Conservation (phyloP, 768 basidiomycete genomes). For the Termitomyces sp. region DNA sequence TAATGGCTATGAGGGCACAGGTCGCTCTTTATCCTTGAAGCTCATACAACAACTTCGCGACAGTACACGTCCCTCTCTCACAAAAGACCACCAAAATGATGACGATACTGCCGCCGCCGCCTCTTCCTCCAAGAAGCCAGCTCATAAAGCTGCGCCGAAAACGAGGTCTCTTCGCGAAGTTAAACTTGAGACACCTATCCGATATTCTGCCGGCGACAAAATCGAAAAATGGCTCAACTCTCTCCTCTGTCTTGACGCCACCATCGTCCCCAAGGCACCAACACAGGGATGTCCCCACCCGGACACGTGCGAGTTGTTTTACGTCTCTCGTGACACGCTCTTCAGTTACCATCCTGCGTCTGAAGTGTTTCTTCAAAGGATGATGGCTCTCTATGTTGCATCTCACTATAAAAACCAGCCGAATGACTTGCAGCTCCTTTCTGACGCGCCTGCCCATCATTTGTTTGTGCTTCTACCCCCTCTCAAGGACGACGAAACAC, state of each 20-base stretch:
- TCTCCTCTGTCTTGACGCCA: conserved; percentile 87
- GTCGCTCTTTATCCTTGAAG: conserved; percentile 96
- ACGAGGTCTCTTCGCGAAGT: conserved; percentile 84
- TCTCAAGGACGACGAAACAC: conserved; percentile 82
- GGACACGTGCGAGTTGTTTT: conserved; percentile 89
- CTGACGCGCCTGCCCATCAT: conserved; percentile 95
- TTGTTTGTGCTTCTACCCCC: conserved; percentile 95
- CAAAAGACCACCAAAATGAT: conserved; percentile 48
- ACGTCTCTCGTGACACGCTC: conserved; percentile 91
- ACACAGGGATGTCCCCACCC: conserved; percentile 89
- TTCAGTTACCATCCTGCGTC: conserved; percentile 97
- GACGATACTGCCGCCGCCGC: conserved; percentile 22
- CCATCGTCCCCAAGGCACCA: conserved; percentile 40
- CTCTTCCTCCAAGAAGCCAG: conserved; percentile 48
- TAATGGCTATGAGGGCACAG: conserved; percentile 99
- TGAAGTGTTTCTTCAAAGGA: conserved; percentile 95
- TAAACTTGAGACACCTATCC: conserved; percentile 92
- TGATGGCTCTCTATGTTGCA: conserved; percentile 98
- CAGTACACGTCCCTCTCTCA: conserved; percentile 73
- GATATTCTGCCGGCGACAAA: conserved; percentile 80
- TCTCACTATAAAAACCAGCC: conserved; percentile 99
- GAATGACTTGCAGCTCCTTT: conserved; percentile 96
- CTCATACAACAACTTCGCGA: conserved; percentile 96
- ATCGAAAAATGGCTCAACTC: conserved; percentile 94
- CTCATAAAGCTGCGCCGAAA: conserved; percentile 52